Evolutionary conservation across 345 rosid genomes (phyloP).

Genomic region (Iberis pinnata): DNA sequence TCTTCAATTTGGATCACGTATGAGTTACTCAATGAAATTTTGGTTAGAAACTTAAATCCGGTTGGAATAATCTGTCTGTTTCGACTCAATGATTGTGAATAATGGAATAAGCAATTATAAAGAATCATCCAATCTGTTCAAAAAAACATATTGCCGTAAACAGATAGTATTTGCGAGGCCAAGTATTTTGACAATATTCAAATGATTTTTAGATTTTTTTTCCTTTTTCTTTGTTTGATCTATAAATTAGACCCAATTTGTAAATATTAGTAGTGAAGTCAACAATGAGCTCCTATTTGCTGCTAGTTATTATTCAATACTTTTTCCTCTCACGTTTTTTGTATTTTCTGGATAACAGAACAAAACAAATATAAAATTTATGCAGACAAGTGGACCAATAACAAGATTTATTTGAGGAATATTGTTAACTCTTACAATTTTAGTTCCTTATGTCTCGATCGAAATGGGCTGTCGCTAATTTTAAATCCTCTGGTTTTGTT

Average conservation of each 20-base stretch:
- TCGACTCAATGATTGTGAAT: conserved; percentile 19
- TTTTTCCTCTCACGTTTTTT: conserved; percentile 1
- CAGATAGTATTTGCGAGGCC: conserved; percentile 16
- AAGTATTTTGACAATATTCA: background rate
- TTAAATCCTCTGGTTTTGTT: conserved; percentile 2
- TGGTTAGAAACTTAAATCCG: background rate
- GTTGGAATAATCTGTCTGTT: conserved; percentile 9
- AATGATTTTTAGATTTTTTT: background rate
- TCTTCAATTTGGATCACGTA: background rate
- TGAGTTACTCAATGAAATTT: background rate
- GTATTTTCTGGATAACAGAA: conserved; percentile 6
- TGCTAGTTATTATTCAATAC: background rate
- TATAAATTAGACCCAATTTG: background rate
- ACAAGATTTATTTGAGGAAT: conserved; percentile 4
- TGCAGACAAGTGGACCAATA: conserved; percentile 19
- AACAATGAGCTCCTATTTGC: conserved; percentile 20
- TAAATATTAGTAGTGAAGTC: conserved; percentile 19
- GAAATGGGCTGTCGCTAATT: conserved; percentile 6
- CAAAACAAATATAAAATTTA: conserved; percentile 3
- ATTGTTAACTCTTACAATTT: conserved; percentile 9
- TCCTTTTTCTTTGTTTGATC: background rate
- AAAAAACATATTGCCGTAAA: background rate
- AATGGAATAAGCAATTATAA: conserved; percentile 6
- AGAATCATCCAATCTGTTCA: conserved; percentile 25
- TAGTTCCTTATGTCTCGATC: conserved; percentile 17